Base-by-base conservation (phyloP, 2,329 filamentous ascomycete species). In the Claviceps sp. region DNA sequence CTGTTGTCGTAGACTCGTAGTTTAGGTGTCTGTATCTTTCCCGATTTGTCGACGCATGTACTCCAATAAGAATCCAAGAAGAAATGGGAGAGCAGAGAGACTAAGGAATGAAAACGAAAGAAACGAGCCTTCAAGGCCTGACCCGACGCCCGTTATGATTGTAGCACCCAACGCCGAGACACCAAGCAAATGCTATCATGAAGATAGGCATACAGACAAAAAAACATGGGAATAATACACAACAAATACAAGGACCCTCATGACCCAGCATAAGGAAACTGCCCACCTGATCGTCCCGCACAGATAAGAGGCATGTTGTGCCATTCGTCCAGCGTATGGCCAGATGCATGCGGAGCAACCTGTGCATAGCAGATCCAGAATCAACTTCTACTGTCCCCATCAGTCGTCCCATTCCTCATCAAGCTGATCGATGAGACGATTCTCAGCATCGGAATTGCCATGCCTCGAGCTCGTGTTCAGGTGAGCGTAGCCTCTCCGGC, bases 361-460 rank as follows among this genome's bases (percentile, higher is more conserved):
- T 13, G 4, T 9, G 17, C 40, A 42, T 22, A 17, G 17, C 40
- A 22, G 13, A 42, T 22, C 17, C 17, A 20, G 13, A 20, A 22
- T 42, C 17, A 20, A 22, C 11, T 5, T 20, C 16, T 5, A 20
- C 17, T 22, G 22, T 11, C 8, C 48, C 9, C 4, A 9, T 50
- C 61, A 83, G 56, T 95, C 90, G 60, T 96, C 90, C 91, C 91
- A 97, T 65, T 96, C 90, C 66, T 97, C 91, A 62, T 97, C 93
- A 54, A 96, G 74, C 67, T 96, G 88, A 66, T 97, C 91, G 65
- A 98, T 97, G 60, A 97, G 70, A 56, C 89, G 75, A 67, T 97
- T 96, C 69, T 97, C 93, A 51, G 89, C 90, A 53, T 96, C 91
- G 52, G 75, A 66, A 61, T 72, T 72, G 58, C 74, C 64, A 54